Conservation (phyloP, 78 protist genomes). For the Dictyostelium capitatum region DNA sequence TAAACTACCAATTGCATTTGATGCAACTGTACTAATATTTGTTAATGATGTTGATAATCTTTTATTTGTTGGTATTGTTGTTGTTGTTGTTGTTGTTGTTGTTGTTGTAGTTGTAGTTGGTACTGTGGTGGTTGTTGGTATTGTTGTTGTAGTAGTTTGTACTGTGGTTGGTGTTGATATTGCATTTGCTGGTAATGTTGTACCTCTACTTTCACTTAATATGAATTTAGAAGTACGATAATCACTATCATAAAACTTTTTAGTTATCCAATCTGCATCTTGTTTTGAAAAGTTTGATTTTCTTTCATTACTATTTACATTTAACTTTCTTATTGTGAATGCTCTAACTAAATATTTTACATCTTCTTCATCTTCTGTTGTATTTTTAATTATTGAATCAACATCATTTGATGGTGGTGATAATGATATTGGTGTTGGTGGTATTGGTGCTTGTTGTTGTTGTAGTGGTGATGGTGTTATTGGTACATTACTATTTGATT, state of each 20-base stretch:
- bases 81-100: neutral
- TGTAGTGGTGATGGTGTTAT: neutral
- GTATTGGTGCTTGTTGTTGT: neutral
- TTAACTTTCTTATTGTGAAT: conserved; percentile 16
- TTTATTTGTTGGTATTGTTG: conserved; percentile 10
- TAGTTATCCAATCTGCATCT: conserved; percentile 69
- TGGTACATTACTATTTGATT: neutral
- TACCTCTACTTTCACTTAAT: neutral
- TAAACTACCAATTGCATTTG: neutral
- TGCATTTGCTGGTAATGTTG: neutral
- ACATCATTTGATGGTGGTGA: neutral
- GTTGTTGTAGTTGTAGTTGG: neutral
- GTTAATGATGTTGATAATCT: conserved; percentile 5
- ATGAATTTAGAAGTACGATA: neutral
- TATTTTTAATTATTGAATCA: too few relatives aligned
- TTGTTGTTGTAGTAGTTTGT: neutral
- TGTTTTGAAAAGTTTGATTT: conserved; percentile 37
- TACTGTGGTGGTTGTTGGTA: conserved; percentile 1
- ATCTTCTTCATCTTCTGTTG: conserved; percentile 8
- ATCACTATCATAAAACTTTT: conserved; percentile 10
- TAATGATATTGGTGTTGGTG: neutral
- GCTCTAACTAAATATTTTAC: conserved; percentile 1
- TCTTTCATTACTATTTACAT: neutral
- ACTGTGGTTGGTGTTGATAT: too few relatives aligned
- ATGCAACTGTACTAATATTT: neutral